Evolutionary conservation across 1,284 basidiomycete species (phyloP).

Genomic region (Entoloma clypeatum): DNA sequence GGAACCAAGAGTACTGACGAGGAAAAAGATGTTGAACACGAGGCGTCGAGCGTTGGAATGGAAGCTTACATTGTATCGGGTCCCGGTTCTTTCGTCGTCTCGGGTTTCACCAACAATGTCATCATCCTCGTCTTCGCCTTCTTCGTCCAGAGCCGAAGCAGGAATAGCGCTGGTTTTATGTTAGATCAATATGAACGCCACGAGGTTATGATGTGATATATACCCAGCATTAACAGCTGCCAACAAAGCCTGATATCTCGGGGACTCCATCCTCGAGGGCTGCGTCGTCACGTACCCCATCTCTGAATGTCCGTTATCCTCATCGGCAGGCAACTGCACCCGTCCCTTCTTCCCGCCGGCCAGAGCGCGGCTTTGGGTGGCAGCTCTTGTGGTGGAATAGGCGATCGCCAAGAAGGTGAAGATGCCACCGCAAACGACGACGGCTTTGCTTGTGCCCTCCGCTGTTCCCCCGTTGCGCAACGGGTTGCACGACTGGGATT

Average conservation of each 20-base stretch:
- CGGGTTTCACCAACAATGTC: conserved; percentile 69
- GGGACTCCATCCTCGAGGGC: conserved; percentile 81
- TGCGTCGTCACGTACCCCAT: conserved; percentile 80
- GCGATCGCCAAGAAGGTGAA: conserved; percentile 99
- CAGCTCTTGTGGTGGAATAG: conserved; percentile 94
- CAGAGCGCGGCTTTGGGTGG: conserved; percentile 90
- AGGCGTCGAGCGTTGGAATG: conserved; percentile 1
- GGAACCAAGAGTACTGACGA: conserved; percentile 99
- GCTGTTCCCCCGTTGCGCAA: conserved; percentile 59
- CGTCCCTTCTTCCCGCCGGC: conserved; percentile 73
- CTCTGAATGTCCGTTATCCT: conserved; percentile 53
- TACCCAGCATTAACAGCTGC: conserved; percentile 95
- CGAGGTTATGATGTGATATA: conserved; percentile 5
- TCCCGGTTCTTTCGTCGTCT: conserved; percentile 95
- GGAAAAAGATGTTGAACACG: conserved; percentile 7
- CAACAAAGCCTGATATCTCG: conserved; percentile 91
- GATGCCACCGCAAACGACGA: conserved; percentile 86
- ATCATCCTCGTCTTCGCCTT: conserved; percentile 75
- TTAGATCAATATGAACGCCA: conserved; percentile 6
- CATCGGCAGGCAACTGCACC: conserved; percentile 59
- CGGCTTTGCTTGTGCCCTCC: conserved; percentile 78
- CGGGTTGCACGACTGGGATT: conserved; percentile 86
- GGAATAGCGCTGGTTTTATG: conserved; percentile 73
- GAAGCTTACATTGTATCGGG: conserved; percentile 85
- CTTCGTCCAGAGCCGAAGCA: conserved; percentile 86